These are phyloP conservation scores for Metschnikowia gelsemii DNA, from an alignment of 805 yeast genomes.

Conservation along the genomic window DNA sequence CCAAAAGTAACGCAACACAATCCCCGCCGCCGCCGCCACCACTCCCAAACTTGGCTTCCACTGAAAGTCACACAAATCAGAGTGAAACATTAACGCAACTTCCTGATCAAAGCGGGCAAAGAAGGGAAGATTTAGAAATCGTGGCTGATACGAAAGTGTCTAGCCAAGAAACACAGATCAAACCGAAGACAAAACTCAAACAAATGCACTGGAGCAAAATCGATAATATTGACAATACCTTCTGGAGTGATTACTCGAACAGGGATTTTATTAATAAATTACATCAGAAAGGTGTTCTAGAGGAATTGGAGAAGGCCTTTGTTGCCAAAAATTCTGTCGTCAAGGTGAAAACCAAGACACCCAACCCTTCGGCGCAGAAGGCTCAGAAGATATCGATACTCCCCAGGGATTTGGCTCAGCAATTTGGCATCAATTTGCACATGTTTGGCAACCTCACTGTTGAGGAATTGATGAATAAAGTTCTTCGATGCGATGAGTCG, in stretches of 20 bases:
- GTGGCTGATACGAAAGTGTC: background rate
- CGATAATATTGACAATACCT: slow-evolving; percentile 78
- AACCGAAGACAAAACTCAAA: slow-evolving; percentile 77
- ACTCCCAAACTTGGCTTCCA: slow-evolving; percentile 18
- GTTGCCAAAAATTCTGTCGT: slow-evolving; percentile 67
- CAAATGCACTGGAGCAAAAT: slow-evolving; percentile 97
- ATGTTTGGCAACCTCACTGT: slow-evolving; percentile 54
- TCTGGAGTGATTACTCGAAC: slow-evolving; percentile 74
- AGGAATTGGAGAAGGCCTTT: slow-evolving; percentile 81
- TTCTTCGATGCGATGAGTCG: slow-evolving; percentile 59
- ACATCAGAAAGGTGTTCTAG: slow-evolving; percentile 72
- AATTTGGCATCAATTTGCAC: slow-evolving; percentile 76
- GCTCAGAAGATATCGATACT: slow-evolving; percentile 61
- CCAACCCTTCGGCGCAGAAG: slow-evolving; percentile 5
- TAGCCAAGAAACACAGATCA: slow-evolving; percentile 13
- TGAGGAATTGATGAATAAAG: slow-evolving; percentile 52
- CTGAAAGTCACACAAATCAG: background rate
- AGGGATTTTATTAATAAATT: slow-evolving; percentile 60
- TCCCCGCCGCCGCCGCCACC: slow-evolving; percentile 24
- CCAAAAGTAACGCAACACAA: background rate
- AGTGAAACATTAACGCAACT: background rate
- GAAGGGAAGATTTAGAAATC: background rate
- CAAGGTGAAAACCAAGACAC: slow-evolving; percentile 32
- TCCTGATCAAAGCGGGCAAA: background rate
- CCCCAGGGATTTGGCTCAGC: slow-evolving; percentile 77